phyloP scores from a whole-genome alignment of 164 flowering plant genomes.

The Litsea cubeba region DNA sequence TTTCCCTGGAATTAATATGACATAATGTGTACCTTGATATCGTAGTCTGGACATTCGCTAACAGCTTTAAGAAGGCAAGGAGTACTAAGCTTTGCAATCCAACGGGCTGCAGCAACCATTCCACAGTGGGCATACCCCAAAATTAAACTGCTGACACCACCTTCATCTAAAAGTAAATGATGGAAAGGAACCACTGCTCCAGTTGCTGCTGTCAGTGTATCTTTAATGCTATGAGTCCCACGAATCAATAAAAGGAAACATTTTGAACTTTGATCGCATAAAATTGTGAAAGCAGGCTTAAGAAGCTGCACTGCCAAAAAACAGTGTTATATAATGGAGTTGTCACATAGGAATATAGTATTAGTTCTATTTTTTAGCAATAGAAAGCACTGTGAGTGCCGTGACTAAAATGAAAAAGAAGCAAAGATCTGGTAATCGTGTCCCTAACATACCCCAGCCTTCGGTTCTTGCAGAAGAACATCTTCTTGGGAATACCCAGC shows the following conservation, averaged over 20 bases:
- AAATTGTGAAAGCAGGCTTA: conserved; percentile 92
- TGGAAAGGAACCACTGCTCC: conserved; percentile 98
- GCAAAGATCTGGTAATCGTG: not conserved
- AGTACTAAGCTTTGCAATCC: conserved; percentile 84
- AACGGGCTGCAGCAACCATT: conserved; percentile 99
- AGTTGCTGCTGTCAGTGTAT: conserved; percentile 91
- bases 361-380: not conserved
- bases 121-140: conserved; percentile 98
- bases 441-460: conserved; percentile 73
- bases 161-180: conserved; percentile 89
- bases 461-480: conserved; percentile 90
- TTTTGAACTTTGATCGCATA: conserved; percentile 60
- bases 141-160: conserved; percentile 84
- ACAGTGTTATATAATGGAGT: not conserved
- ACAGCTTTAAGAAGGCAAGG: conserved; percentile 76
- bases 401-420: not conserved
- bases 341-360: not conserved
- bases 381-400: not conserved
- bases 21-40: conserved; percentile 51
- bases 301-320: conserved; percentile 61
- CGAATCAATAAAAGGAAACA: conserved; percentile 85
- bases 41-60: conserved; percentile 60
- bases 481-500: conserved; percentile 70
- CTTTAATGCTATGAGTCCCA: conserved; percentile 96
- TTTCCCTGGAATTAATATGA: not conserved